These are phyloP conservation scores for Rugonectria rugulosa DNA, from an alignment of 2,329 filamentous ascomycete genomes.

Conservation along the genomic window DNA sequence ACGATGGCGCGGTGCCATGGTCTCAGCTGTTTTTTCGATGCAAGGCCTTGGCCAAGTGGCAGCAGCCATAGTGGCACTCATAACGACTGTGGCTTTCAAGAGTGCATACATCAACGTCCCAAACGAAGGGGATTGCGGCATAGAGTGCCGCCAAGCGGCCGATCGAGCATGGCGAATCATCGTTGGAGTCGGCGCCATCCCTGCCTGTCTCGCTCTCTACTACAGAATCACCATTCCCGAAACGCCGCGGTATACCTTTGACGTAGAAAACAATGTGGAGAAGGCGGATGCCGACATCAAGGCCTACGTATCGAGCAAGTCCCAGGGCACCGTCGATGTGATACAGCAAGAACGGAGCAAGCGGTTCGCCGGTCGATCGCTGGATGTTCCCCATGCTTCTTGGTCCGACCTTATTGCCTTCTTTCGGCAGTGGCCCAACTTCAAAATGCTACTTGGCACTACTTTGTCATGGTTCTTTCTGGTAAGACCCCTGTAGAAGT, in stretches of 20 bases:
- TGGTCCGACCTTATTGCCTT: conserved; percentile 73
- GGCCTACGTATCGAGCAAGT: conserved; percentile 60
- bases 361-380: conserved; percentile 57
- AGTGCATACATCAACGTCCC: conserved; percentile 53
- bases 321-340: conserved; percentile 57
- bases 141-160: conserved; percentile 71
- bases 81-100: conserved; percentile 72
- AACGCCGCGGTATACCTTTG: conserved; percentile 84
- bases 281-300: conserved; percentile 78
- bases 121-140: conserved; percentile 59
- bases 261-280: conserved; percentile 77
- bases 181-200: conserved; percentile 80
- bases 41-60: conserved; percentile 82
- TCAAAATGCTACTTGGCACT: conserved; percentile 76
- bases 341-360: conserved; percentile 61
- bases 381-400: conserved; percentile 72
- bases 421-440: conserved; percentile 74
- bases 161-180: conserved; percentile 86
- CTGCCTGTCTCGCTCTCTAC: conserved; percentile 81
- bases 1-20: conserved; percentile 83
- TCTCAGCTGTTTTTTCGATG: conserved; percentile 85
- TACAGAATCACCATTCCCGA: conserved; percentile 87
- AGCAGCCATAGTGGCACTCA: conserved; percentile 73
- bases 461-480: conserved; percentile 85
- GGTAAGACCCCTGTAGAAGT: conserved; percentile 40